Evolutionary conservation across 225 moss, liverwort and hornwort genomes (phyloP).

Genomic region (Marchantia paleacea): DNA sequence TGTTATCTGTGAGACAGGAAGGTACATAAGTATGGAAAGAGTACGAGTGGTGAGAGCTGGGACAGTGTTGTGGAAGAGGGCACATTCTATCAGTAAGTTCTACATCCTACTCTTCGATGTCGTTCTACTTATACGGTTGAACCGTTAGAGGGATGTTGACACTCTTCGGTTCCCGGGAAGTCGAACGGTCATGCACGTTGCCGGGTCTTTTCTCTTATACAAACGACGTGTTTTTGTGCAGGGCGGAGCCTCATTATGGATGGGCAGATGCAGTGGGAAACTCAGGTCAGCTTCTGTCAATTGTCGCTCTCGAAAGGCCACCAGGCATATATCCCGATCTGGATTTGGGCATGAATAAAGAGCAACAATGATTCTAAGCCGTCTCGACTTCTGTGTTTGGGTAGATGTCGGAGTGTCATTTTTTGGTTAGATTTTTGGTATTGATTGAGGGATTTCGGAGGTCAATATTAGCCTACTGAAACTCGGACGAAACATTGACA

Average conservation of each 20-base stretch:
- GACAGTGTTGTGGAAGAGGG: constrained; percentile 89
- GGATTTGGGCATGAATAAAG: constrained; percentile 57
- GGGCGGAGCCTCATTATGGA: constrained; percentile 92
- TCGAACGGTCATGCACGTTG: no score
- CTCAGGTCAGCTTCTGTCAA: constrained; percentile 78
- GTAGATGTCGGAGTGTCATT: constrained; percentile 14
- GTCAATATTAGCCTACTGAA: background rate
- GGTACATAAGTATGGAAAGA: constrained; percentile 93
- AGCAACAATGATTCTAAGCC: constrained; percentile 23
- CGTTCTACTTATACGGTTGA: background rate
- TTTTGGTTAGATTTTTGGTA: constrained; percentile 16
- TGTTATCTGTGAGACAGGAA: constrained; percentile 43
- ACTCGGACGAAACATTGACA: constrained; percentile 11
- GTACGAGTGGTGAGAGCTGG: constrained; percentile 96
- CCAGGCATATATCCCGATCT: constrained; percentile 78
- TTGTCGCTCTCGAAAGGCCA: constrained; percentile 67
- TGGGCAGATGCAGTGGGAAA: constrained; percentile 97
- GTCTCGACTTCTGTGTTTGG: background rate
- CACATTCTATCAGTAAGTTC: constrained; percentile 78
- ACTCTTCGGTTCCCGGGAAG: no score
- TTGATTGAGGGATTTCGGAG: constrained; percentile 20
- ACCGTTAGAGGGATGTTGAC: no score
- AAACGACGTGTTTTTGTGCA: constrained; percentile 23
- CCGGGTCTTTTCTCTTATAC: background rate
- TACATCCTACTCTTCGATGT: constrained; percentile 3